Evolutionary conservation across 139 green algal species (phyloP).

Genomic region (Spirogloea muscicola): DNA sequence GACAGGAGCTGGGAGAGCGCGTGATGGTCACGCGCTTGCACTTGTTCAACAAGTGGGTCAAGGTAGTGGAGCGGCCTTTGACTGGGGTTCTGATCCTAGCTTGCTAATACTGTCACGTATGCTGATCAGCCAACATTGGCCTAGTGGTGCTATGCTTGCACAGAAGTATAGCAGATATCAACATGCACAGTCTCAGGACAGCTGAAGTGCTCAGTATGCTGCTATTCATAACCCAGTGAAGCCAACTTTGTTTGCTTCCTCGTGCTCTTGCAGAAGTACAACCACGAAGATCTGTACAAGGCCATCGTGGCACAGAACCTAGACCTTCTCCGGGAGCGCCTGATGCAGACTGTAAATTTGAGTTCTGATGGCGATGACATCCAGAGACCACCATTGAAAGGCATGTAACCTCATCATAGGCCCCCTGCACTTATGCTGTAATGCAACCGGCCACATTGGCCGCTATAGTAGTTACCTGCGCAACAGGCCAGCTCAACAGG

Average conservation of each 20-base stretch:
- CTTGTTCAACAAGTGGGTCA: constrained; percentile 37
- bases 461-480: too few species aligned
- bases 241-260: neutral
- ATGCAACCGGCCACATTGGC: too few species aligned
- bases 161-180: neutral
- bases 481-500: too few species aligned
- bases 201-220: neutral
- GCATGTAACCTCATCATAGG: too few species aligned
- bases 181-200: too few species aligned
- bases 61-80: too few species aligned
- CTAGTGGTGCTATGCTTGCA: neutral
- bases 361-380: constrained; percentile 20
- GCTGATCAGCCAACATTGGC: neutral
- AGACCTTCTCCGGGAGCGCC: constrained; percentile 29
- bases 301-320: constrained; percentile 39
- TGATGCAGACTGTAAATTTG: constrained; percentile 42
- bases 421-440: too few species aligned
- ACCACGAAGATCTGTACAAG: constrained; percentile 31
- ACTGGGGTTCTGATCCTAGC: too few species aligned
- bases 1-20: constrained; percentile 33
- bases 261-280: constrained; percentile 43
- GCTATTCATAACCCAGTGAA: neutral
- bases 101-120: too few species aligned
- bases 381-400: neutral
- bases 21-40: constrained; percentile 41